These are phyloP conservation scores for Ceriops zippeliana DNA, from an alignment of 345 rosid genomes.

Conservation along the genomic window DNA sequence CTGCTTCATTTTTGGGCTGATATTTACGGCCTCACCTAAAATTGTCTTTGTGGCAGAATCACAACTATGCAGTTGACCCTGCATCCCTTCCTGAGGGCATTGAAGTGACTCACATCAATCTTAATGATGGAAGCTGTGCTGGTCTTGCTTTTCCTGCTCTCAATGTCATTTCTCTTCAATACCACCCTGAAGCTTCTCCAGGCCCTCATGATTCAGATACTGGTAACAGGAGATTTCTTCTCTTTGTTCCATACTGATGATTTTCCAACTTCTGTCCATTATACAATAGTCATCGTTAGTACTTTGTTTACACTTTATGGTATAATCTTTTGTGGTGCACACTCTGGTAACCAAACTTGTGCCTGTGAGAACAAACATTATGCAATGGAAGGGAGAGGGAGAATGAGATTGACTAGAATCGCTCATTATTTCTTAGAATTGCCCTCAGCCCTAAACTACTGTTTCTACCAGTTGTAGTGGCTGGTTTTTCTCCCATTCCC, in stretches of 20 bases:
- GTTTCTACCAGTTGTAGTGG: neutral
- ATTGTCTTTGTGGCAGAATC: slow-evolving; percentile 58
- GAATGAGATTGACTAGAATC: neutral
- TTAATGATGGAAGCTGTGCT: slow-evolving; percentile 94
- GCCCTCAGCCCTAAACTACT: neutral
- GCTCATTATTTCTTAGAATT: neutral
- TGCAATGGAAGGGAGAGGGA: neutral
- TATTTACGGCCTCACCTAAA: slow-evolving; percentile 8
- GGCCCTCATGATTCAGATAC: slow-evolving; percentile 95
- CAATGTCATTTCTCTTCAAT: slow-evolving; percentile 87
- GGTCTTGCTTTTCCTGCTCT: slow-evolving; percentile 79
- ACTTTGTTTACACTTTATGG: neutral
- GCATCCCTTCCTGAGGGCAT: slow-evolving; percentile 81
- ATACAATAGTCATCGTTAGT: neutral
- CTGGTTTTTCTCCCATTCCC: neutral
- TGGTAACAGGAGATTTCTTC: slow-evolving; percentile 33
- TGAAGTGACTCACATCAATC: slow-evolving; percentile 90
- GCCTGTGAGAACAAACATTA: neutral
- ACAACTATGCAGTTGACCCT: slow-evolving; percentile 95
- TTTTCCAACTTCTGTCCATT: neutral
- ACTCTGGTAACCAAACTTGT: too few relatives aligned
- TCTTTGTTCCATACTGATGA: neutral
- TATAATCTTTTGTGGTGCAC: too few relatives aligned
- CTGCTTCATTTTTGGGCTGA: neutral
- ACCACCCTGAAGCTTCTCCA: slow-evolving; percentile 97